Percentiles rank a stretch among this genome's conserved stretches.
Evolutionary conservation across 768 basidiomycete species (phyloP).

Genomic region (Lentinula lateritia): DNA sequence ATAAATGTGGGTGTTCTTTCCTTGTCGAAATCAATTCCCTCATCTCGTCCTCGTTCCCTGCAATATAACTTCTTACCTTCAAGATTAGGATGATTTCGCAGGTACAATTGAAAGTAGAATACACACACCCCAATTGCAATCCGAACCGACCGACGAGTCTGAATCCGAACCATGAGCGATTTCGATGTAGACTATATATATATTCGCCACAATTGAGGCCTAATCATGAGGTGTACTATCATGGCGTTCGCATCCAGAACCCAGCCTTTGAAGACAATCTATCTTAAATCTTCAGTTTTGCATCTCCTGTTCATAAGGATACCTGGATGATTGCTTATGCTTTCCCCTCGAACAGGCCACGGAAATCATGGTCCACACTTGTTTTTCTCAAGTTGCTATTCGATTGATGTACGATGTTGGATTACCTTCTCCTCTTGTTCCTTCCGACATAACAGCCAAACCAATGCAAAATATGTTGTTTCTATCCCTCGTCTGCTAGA

Average conservation of each 20-base stretch:
- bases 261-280: background rate
- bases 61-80: too few species aligned
- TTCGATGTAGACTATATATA: too few species aligned
- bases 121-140: too few species aligned
- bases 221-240: too few species aligned
- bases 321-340: background rate
- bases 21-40: too few species aligned
- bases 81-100: too few species aligned
- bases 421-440: background rate
- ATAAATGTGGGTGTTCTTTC: too few species aligned
- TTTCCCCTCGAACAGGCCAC: background rate
- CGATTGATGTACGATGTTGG: background rate
- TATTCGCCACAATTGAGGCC: too few species aligned
- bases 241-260: background rate
- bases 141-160: too few species aligned
- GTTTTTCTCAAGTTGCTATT: background rate
- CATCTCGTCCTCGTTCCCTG: too few species aligned
- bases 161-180: too few species aligned
- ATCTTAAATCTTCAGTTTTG: background rate
- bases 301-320: background rate
- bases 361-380: background rate
- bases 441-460: background rate
- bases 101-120: too few species aligned
- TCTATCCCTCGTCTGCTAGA: background rate
- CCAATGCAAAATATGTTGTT: background rate